A percentile compares a stretch with the other conserved stretches of the same genome.
Evolutionary conservation across 2,329 filamentous ascomycete genomes (phyloP).

Genomic region (Phaeosphaeriaceae sp.): DNA sequence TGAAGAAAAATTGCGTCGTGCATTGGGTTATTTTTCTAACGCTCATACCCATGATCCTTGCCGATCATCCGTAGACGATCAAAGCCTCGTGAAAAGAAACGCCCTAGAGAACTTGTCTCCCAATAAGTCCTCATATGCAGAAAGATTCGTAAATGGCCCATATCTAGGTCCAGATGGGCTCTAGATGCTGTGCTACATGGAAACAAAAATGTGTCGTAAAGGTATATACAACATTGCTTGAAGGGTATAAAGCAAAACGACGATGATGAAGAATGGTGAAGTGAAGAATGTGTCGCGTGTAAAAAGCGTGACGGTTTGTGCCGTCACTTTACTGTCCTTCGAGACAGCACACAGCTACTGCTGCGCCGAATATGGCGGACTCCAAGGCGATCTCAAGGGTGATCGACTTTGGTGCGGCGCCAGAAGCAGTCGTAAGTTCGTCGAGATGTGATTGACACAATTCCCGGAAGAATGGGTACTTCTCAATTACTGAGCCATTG

Average conservation of each 20-base stretch:
- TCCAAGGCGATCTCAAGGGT: constrained; percentile 74
- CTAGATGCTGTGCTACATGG: not conserved
- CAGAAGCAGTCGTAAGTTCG: constrained; percentile 57
- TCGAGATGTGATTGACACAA: constrained; percentile 71
- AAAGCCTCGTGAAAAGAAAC: constrained; percentile 5
- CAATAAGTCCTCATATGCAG: constrained; percentile 9
- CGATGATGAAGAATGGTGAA: constrained; percentile 1
- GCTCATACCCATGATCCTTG: not conserved
- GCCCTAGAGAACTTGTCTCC: constrained; percentile 5
- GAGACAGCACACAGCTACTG: constrained; percentile 65
- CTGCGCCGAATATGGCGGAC: constrained; percentile 78
- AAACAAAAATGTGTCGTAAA: constrained; percentile 1
- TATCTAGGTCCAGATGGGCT: constrained; percentile 1
- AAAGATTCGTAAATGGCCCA: constrained; percentile 4
- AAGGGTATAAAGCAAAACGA: constrained; percentile 8
- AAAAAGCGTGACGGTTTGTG: not conserved
- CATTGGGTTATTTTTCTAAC: not conserved
- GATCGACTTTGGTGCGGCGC: constrained; percentile 56
- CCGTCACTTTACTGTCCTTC: constrained; percentile 31
- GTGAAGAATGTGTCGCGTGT: not conserved
- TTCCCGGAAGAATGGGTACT: constrained; percentile 73
- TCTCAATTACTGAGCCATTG: constrained; percentile 81
- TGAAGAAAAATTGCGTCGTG: not conserved
- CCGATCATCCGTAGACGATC: constrained; percentile 5
- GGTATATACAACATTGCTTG: constrained; percentile 4